Conservation (phyloP, 2,329 filamentous ascomycete species). For the Fusarium guadeloupense region DNA sequence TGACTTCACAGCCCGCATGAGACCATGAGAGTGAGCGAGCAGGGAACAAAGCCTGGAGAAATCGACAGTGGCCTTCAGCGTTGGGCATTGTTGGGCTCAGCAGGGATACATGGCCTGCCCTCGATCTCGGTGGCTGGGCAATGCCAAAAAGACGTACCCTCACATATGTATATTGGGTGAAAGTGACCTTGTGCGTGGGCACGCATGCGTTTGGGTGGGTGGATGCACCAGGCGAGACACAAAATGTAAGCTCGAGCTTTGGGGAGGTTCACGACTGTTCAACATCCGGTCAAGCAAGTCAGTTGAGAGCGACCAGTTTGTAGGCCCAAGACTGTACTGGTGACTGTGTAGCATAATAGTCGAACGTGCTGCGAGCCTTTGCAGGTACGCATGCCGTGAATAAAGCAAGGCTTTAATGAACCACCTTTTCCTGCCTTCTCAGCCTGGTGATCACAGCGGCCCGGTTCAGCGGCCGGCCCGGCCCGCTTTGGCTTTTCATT, state of each 20-base stretch:
- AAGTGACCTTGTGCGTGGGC: constrained; percentile 18
- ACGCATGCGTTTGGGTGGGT: constrained; percentile 29
- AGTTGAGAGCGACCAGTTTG: constrained; percentile 25
- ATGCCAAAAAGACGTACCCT: constrained; percentile 30
- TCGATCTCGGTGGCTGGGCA: constrained; percentile 35
- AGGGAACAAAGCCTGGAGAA: constrained; percentile 8
- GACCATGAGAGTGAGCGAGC: constrained; percentile 33
- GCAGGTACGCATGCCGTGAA: constrained; percentile 26
- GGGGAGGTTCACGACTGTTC: constrained; percentile 28
- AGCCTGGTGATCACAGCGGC: constrained; percentile 37
- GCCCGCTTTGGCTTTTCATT: constrained; percentile 36
- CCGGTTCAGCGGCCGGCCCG: constrained; percentile 41
- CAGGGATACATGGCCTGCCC: constrained; percentile 29
- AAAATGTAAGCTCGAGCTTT: constrained; percentile 25
- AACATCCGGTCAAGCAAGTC: constrained; percentile 21
- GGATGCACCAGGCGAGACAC: constrained; percentile 30
- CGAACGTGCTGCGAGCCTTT: constrained; percentile 4
- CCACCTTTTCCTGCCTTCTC: constrained; percentile 18
- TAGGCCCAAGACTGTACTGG: constrained; percentile 26
- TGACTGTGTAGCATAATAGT: constrained; percentile 17
- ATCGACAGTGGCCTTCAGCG: constrained; percentile 16
- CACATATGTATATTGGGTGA: constrained; percentile 31
- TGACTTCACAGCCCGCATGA: constrained; percentile 44
- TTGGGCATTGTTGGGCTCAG: constrained; percentile 43
- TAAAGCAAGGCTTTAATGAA: constrained; percentile 10